Evolutionary conservation across 2,329 filamentous ascomycete genomes (phyloP), one percentile per base, ranked within the genome.

Genomic region (Colletotrichum sp.): DNA sequence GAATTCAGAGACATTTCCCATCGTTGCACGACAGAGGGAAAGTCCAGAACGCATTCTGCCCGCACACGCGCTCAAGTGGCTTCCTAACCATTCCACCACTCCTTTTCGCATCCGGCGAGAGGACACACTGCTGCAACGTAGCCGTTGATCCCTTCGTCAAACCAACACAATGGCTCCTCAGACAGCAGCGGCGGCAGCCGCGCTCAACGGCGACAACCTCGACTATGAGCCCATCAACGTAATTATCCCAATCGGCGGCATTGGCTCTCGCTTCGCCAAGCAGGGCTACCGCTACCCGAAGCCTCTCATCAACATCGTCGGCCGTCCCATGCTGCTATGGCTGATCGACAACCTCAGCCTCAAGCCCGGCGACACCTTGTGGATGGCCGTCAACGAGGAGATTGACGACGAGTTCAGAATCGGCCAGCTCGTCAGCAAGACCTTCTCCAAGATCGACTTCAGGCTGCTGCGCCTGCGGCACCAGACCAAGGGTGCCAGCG

Each of bases 221-320:
- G 68, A 77, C 57, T 66, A 76, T 25, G 72, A 79, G 55, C 78
- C 80, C 52, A 78, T 83, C 71, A 83, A 83, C 60, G 77, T 83
- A 63, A 82, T 83, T 74, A 80, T 83, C 15, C 82, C 82, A 19
- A 82, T 82, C 32, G 82, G 82, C 34, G 81, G 82, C 52, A 80
- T 82, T 28, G 82, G 82, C 30, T 80, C 80, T 7, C 79, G 82
- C 19, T 83, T 83, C 57, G 79, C 79, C 27, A 78, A 80, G 52
- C 76, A 81, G 73, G 81, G 81, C 12, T 82, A 82, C 70, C 80
- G 81, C 44, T 82, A 79, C 71, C 81, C 81, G 8, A 82, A 82
- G 68, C 81, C 81, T 6, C 76, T 82, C 19, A 82, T 82, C 78
- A 82, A 82, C 76, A 82, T 82, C 30, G 80, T 82, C 30, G 81